These are phyloP conservation scores for Anaeromyces robustus DNA, from an alignment of 192 early-diverging fungal genomes.

Conservation along the genomic window DNA sequence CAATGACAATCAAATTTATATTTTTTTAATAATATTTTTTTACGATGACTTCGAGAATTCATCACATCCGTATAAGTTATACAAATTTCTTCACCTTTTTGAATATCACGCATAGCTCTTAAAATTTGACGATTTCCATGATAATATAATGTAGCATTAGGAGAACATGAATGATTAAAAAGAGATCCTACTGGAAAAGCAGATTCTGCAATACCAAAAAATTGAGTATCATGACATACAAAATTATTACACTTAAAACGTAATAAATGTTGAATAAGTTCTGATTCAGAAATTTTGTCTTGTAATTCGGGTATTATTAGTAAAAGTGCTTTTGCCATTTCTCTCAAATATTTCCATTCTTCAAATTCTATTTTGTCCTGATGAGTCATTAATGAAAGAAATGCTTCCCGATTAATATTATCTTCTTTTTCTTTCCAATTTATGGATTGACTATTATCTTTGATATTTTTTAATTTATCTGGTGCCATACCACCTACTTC, in stretches of 20 bases:
- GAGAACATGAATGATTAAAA: constrained; percentile 50
- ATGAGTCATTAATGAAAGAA: neutral
- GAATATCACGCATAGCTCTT: constrained; percentile 30
- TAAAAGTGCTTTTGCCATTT: neutral
- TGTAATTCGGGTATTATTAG: neutral
- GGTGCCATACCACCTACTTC: neutral
- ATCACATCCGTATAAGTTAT: constrained; percentile 43
- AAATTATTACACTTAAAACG: constrained; percentile 54
- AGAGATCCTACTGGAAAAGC: constrained; percentile 42
- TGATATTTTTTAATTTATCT: neutral
- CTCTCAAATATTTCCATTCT: neutral
- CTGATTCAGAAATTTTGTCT: neutral
- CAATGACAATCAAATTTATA: constrained; percentile 33
- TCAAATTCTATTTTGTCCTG: neutral
- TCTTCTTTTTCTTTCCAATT: neutral
- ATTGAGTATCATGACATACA: constrained; percentile 31
- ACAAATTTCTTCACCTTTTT: constrained; percentile 28
- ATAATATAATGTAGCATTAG: constrained; percentile 42
- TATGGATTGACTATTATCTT: neutral
- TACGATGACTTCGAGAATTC: constrained; percentile 8
- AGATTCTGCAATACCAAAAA: constrained; percentile 47
- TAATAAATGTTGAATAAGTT: constrained; percentile 28
- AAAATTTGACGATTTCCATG: constrained; percentile 26
- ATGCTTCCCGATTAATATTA: neutral
- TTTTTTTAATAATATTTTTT: constrained; percentile 15